These are phyloP conservation scores for Melastoma candidum DNA, from an alignment of 441 rosid genomes.

Conservation along the genomic window DNA sequence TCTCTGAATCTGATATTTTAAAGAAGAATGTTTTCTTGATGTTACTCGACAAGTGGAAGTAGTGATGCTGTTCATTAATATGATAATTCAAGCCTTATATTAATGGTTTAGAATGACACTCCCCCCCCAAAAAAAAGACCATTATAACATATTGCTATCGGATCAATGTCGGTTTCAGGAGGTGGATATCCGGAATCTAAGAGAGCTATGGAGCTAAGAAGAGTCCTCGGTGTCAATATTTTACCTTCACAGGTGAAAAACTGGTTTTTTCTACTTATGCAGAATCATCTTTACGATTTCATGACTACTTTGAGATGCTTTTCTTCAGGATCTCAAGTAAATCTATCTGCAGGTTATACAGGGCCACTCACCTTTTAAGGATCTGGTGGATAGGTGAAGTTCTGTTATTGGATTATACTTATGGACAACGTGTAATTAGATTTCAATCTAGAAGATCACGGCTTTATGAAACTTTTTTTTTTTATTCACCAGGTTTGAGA, in stretches of 20 bases:
- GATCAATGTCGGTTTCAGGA: conserved; percentile 26
- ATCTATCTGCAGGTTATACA: conserved; percentile 50
- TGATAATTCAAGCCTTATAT: background rate
- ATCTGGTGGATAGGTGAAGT: conserved; percentile 41
- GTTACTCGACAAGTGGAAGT: background rate
- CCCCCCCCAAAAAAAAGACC: background rate
- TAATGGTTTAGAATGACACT: background rate
- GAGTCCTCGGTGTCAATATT: conserved; percentile 39
- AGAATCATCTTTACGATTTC: background rate
- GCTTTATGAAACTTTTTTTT: background rate
- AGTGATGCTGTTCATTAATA: background rate
- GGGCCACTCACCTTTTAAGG: conserved; percentile 72
- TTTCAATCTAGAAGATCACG: background rate
- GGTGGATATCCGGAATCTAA: conserved; percentile 77
- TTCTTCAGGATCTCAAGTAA: background rate
- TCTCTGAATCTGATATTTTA: background rate
- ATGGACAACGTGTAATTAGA: background rate
- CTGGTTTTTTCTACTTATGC: background rate
- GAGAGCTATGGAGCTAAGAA: conserved; percentile 65
- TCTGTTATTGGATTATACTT: conserved; percentile 2
- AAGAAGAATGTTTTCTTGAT: background rate
- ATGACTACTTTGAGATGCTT: background rate
- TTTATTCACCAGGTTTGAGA: conserved; percentile 39
- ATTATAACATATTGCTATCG: background rate
- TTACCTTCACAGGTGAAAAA: conserved; percentile 49